Evolutionary conservation across 345 rosid genomes (phyloP), one percentile per base, ranked within the genome.

Genomic region (Noccaea caerulescens): DNA sequence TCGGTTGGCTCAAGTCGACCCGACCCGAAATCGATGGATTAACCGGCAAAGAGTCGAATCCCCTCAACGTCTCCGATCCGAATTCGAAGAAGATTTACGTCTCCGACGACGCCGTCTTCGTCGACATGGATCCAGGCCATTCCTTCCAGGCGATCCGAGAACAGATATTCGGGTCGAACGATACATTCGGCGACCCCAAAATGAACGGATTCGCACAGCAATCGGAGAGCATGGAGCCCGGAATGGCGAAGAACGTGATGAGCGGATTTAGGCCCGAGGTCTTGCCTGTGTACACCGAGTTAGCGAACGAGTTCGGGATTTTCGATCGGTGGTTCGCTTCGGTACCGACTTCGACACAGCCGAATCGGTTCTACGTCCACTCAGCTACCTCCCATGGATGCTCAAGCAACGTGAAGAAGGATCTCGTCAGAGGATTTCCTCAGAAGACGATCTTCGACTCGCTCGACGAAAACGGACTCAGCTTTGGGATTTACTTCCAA

Each of bases 291-390:
- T 95, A 89, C 83, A 76, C 97, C 3, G 84, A 80, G 79, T 70
- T 95, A 38, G 97, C 96, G 3, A 90, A 86, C 80, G 87, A 92
- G 82, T 95, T 89, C 82, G 96, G 84, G 1, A 81, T 95, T 1
- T 87, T 95, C 80, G 99, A 95, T 81, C 82, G 92, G 71, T 95
- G 99, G 99, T 95, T 95, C 79, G 98, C 99, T 0, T 90, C 99
- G 58, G 97, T 95, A 11, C 99, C 99, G 3, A 84, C 98, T 32
- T 95, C 99, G 12, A 95, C 99, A 41, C 99, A 95, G 59, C 99
- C 99, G 33, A 95, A 95, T 84, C 91, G 99, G 49, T 87, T 95
- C 82, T 95, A 88, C 65, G 93, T 90, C 56, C 99, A 95, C 71
- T 95, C 98, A 7, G 99, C 98, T 63, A 95, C 99, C 54, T 95